phyloP scores from a whole-genome alignment of 805 yeast species.

The Candida schatavii region DNA sequence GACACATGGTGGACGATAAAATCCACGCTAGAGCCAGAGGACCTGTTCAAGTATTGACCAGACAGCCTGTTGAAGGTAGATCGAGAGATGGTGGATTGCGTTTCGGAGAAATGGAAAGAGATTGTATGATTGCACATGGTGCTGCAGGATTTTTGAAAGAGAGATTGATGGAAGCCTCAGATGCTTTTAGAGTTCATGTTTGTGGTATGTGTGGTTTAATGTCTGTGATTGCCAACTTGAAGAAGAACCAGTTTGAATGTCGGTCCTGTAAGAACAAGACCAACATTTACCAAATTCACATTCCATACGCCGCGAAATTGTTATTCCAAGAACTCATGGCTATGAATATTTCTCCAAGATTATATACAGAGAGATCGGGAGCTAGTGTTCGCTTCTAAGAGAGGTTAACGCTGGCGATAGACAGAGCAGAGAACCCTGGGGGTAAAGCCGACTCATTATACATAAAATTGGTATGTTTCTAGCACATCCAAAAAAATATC shows the following conservation, averaged over 20 bases:
- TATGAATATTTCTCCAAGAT: slow-evolving; percentile 96
- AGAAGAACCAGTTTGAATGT: slow-evolving; percentile 97
- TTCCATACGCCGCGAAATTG: slow-evolving; percentile 97
- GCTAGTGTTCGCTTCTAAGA: slow-evolving; percentile 39
- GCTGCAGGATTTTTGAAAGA: slow-evolving; percentile 98
- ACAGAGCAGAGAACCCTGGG: slow-evolving; percentile 17
- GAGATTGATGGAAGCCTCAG: slow-evolving; percentile 98
- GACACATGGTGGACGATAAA: slow-evolving; percentile 99
- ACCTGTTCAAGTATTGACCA: slow-evolving; percentile 94
- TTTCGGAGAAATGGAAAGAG: slow-evolving; percentile 99
- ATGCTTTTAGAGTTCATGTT: slow-evolving; percentile 96
- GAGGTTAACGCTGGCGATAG: background rate
- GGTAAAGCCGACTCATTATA: no score
- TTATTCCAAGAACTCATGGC: slow-evolving; percentile 99
- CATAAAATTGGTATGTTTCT: no score
- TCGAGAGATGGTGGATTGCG: slow-evolving; percentile 99
- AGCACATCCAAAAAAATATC: no score
- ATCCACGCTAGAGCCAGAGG: slow-evolving; percentile 99
- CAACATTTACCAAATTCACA: slow-evolving; percentile 94
- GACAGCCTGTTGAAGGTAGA: slow-evolving; percentile 99
- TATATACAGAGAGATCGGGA: slow-evolving; percentile 89
- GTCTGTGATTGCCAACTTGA: slow-evolving; percentile 96
- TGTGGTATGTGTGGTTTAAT: slow-evolving; percentile 98
- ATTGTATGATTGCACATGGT: slow-evolving; percentile 99
- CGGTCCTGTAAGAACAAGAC: slow-evolving; percentile 98